These are phyloP conservation scores for Plasmodium sp. DNA, from an alignment of 169 alveolate genomes.

Conservation along the genomic window DNA sequence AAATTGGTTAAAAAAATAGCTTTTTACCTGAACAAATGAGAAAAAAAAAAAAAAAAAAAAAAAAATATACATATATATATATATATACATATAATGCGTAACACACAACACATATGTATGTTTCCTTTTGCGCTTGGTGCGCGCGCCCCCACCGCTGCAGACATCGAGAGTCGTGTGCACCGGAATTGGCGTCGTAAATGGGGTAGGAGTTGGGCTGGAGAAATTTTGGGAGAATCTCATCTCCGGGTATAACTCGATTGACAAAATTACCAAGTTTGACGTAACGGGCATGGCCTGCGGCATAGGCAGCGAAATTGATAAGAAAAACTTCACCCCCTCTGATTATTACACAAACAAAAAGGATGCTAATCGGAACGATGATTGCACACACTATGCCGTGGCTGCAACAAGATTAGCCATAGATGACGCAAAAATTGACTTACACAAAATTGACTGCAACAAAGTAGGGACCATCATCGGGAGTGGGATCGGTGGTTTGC, in stretches of 20 bases:
- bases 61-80: neutral
- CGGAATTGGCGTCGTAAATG: conserved; percentile 81
- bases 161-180: conserved; percentile 82
- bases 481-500: conserved; percentile 84
- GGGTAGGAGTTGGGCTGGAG: conserved; percentile 80
- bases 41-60: neutral
- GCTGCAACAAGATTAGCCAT: conserved; percentile 82
- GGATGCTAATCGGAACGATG: conserved; percentile 82
- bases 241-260: conserved; percentile 77
- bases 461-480: conserved; percentile 81
- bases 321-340: conserved; percentile 71
- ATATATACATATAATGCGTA: neutral
- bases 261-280: conserved; percentile 78
- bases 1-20: too few species aligned
- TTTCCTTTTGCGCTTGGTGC: neutral
- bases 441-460: conserved; percentile 61
- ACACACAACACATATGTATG: too few species aligned
- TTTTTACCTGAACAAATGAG: neutral
- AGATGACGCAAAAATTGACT: conserved; percentile 78
- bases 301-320: conserved; percentile 77
- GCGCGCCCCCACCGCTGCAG: neutral
- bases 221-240: conserved; percentile 77
- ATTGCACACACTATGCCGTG: conserved; percentile 81
- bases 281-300: conserved; percentile 81
- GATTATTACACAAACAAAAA: conserved; percentile 77